Percentiles rank a stretch among this genome's conserved stretches.
Evolutionary conservation across 139 green algal species (phyloP).

Genomic region (Mesotaenium endlicherianum): DNA sequence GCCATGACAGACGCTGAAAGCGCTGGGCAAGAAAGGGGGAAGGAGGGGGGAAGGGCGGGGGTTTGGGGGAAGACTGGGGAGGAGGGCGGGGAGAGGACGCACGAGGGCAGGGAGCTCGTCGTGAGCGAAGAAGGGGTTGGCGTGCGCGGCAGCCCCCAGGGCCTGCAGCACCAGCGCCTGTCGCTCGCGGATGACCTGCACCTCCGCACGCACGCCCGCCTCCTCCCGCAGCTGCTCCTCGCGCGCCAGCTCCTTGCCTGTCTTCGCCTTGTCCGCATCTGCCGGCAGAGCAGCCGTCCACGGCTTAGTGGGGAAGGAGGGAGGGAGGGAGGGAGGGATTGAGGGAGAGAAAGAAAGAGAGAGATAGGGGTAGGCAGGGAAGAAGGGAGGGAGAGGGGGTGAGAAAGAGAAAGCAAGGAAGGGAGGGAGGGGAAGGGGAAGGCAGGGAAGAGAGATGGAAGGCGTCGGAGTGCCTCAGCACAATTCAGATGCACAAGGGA

Average conservation of each 20-base stretch:
- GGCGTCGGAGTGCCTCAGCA: too few relatives aligned
- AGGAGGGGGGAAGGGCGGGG: background rate
- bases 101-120: conserved; percentile 41
- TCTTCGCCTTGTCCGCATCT: conserved; percentile 32
- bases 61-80: background rate
- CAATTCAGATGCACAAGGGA: too few relatives aligned
- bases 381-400: too few relatives aligned
- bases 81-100: background rate
- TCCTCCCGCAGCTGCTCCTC: conserved; percentile 47
- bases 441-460: too few relatives aligned
- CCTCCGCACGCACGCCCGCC: background rate
- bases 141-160: conserved; percentile 24
- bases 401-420: too few relatives aligned
- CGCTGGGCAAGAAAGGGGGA: background rate
- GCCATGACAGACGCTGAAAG: too few relatives aligned
- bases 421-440: too few relatives aligned
- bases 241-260: conserved; percentile 43
- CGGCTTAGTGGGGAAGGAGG: too few relatives aligned
- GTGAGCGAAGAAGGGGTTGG: conserved; percentile 38
- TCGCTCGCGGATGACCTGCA: conserved; percentile 1
- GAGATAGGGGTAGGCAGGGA: too few relatives aligned
- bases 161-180: conserved; percentile 28
- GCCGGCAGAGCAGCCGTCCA: too few relatives aligned
- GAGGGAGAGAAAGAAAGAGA: too few relatives aligned
- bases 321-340: too few relatives aligned